Conservation (phyloP, 2,329 filamentous ascomycete species). For the Zasmidium cellare region DNA sequence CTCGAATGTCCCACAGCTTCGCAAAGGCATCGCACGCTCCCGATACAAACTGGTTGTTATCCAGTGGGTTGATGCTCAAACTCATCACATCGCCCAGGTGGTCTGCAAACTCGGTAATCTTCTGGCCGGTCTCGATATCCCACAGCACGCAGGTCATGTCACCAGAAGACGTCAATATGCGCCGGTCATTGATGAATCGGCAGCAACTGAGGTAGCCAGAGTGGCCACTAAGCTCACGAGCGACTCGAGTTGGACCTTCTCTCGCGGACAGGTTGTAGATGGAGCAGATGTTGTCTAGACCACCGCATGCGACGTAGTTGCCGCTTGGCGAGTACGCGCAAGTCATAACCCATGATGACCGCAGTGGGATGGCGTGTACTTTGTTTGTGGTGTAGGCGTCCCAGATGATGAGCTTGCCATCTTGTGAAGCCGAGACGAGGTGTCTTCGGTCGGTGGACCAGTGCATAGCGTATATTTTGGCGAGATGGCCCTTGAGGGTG, state of each 20-base stretch:
- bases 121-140: constrained; percentile 97
- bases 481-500: constrained; percentile 94
- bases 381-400: constrained; percentile 99
- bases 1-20: constrained; percentile 98
- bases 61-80: constrained; percentile 98
- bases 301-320: constrained; percentile 97
- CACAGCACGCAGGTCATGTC: constrained; percentile 99
- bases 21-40: constrained; percentile 98
- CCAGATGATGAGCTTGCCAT: constrained; percentile 99
- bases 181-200: constrained; percentile 96
- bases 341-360: constrained; percentile 99
- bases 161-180: constrained; percentile 94
- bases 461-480: constrained; percentile 99
- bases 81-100: constrained; percentile 99
- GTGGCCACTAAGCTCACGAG: constrained; percentile 92
- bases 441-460: constrained; percentile 98
- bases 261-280: constrained; percentile 98
- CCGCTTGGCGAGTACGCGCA: constrained; percentile 98
- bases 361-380: constrained; percentile 94
- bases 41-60: constrained; percentile 99
- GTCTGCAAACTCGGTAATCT: constrained; percentile 97
- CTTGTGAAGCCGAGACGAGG: constrained; percentile 95
- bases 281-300: constrained; percentile 98
- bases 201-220: constrained; percentile 98
- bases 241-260: constrained; percentile 95